Conservation (phyloP, 345 rosid genomes). For the Theobroma cacao region DNA sequence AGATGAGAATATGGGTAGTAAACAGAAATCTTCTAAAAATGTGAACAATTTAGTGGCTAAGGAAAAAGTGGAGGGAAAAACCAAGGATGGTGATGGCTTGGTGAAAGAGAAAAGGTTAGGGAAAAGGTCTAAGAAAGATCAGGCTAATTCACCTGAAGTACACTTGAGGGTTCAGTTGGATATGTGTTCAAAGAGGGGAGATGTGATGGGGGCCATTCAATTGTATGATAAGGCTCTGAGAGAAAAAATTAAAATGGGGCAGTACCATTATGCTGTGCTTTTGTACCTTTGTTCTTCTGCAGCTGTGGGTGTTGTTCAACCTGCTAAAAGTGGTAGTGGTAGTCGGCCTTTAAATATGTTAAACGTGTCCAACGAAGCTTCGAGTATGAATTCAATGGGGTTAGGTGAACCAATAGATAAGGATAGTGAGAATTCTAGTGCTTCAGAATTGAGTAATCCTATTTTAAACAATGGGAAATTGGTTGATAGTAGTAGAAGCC, state of each 20-base stretch:
- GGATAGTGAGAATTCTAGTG: slow-evolving; percentile 2
- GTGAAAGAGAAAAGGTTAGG: slow-evolving; percentile 15
- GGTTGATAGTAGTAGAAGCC: background rate
- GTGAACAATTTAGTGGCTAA: background rate
- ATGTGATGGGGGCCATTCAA: slow-evolving; percentile 48
- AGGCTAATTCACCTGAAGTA: slow-evolving; percentile 26
- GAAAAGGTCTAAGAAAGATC: slow-evolving; percentile 29
- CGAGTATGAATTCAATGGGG: slow-evolving; percentile 1
- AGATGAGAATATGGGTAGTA: slow-evolving; percentile 5
- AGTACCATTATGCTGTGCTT: slow-evolving; percentile 52
- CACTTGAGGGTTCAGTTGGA: slow-evolving; percentile 39
- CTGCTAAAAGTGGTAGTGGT: slow-evolving; percentile 58
- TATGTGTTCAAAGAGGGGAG: slow-evolving; percentile 62
- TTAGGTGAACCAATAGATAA: slow-evolving; percentile 9
- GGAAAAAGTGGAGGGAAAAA: slow-evolving; percentile 13
- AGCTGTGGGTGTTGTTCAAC: slow-evolving; percentile 58
- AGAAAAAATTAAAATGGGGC: slow-evolving; percentile 41
- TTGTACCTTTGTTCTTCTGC: slow-evolving; percentile 72
- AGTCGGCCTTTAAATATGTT: slow-evolving; percentile 27
- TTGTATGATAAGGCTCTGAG: slow-evolving; percentile 47
- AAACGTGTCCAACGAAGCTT: slow-evolving; percentile 18
- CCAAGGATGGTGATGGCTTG: slow-evolving; percentile 11
- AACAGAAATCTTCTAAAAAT: slow-evolving; percentile 1
- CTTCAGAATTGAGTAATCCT: background rate
- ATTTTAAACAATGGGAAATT: slow-evolving; percentile 6